Evolutionary conservation across 208 protist genomes (phyloP), one percentile per base, ranked within the genome.

Genomic region (Porcisia hertigi): DNA sequence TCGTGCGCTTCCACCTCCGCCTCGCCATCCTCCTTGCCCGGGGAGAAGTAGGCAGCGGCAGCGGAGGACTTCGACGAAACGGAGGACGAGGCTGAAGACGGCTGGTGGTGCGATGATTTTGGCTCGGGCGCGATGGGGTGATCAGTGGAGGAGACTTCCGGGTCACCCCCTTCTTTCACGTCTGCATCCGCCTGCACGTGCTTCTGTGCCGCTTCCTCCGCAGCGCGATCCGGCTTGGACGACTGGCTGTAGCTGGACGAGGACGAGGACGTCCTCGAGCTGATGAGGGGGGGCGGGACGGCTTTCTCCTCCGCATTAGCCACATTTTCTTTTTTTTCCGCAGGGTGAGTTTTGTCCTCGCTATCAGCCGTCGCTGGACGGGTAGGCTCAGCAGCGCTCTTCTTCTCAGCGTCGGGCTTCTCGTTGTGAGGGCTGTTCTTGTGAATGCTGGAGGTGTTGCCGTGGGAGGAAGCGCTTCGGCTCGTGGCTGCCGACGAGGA

Each of bases 91-190:
- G 59, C 69, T 1, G 20, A 30, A 18, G 58, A 49, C 34, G n/a
- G 8, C 54, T 70, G 45, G 20, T 75, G 41, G 20, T 16, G 34
- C 62, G 67, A 30, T n/a, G 57, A 57, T 11, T 59, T 73, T 8
- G 67, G 58, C n/a, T 77, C 60, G 12, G 84, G 72, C 45, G 87
- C 81, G 69, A 88, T 86, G 71, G 72, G 77, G 70, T 91, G 76
- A 70, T 90, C 79, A 16, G 71, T 64, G 72, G 88, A 80, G 53
- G 47, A 30, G 39, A 65, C 66, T 5, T 72, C 57, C 9, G 73
- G 62, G 52, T 30, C 18, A 7, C 43, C 20, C 36, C 60, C 62
- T 45, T 14, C 36, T 30, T 39, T 18, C 57, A 30, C 74, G 20
- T 77, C 65, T 39, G 45, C 73, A 54, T 71, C 52, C 7, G 52